These are phyloP conservation scores for Triticum urartu DNA, from an alignment of 176 grass and related monocot genomes.

Conservation along the genomic window DNA sequence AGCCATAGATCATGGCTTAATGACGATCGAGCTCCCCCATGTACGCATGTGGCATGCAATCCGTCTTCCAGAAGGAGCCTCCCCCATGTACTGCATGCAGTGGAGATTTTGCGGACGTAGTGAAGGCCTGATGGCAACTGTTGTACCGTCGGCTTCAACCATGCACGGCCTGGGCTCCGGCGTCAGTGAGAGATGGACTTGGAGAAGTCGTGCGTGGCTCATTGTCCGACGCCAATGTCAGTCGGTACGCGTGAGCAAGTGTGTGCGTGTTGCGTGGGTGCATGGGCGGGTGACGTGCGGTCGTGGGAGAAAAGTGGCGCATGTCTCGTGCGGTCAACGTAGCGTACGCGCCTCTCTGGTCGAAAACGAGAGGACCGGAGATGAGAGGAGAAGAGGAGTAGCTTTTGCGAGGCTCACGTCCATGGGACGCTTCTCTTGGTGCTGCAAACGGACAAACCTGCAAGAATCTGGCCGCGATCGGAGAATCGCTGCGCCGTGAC, in stretches of 20 bases:
- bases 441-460: neutral
- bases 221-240: neutral
- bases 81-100: neutral
- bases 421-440: neutral
- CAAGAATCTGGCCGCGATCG: neutral
- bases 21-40: neutral
- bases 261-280: neutral
- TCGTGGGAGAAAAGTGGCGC: too few relatives aligned
- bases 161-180: too few relatives aligned
- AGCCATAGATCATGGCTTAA: too few relatives aligned
- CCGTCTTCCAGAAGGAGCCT: neutral
- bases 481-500: neutral
- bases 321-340: conserved; percentile 3
- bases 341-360: neutral
- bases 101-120: neutral
- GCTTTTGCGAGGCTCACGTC: neutral
- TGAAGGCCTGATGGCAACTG: neutral
- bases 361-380: neutral
- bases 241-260: too few relatives aligned
- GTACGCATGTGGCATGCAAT: neutral
- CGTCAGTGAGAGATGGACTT: neutral
- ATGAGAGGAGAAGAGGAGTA: too few relatives aligned
- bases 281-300: neutral
- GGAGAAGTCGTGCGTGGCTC: neutral
- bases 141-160: too few relatives aligned